Evolutionary conservation across 164 flowering plant genomes (phyloP), one percentile per base, ranked within the genome.

Genomic region (Hamamelis virginiana): DNA sequence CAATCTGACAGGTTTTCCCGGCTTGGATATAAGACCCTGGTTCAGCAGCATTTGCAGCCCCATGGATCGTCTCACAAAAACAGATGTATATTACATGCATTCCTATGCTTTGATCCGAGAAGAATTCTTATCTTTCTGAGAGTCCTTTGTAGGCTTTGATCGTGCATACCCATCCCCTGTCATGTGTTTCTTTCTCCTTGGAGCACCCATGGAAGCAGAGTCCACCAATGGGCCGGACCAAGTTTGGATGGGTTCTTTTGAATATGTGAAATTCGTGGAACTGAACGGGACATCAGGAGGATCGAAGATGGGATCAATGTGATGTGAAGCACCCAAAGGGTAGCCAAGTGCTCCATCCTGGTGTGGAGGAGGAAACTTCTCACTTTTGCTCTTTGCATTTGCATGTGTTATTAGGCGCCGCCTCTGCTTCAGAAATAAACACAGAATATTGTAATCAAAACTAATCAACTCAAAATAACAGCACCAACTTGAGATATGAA

Each of bases 341-440:
- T 81, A 90, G 57, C 97, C 97, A 45, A 94, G 87, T 9, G 90
- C 77, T 76, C 97, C 98, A 74, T 94, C 98, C 78, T 91, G 94
- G 83, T 94, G 98, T 44, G 98, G 96, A 43, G 98, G 98, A 58
- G 98, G 98, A 67, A 94, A 94, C 80, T 94, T 94, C 76, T 94
- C 98, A 14, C 98, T 94, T 75, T 91, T 94, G 84, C 98, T 91
- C 82, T 91, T 94, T 21, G 98, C 97, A 82, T 94, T 94, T 76
- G 93, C 89, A 72, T 91, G 97, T 8, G 88, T 79, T 70, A 94
- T 87, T 50, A 88, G 77, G n/a, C 97, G 94, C 64, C 96, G 84
- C 75, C 91, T 81, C 98, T 91, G 91, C 65, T 43, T 19, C 0
- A 47, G 23, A 51, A 58, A n/a, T 16, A 11, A 1, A 56, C 38